Evolutionary conservation across 2,329 filamentous ascomycete genomes (phyloP), one percentile per base, ranked within the genome.

Genomic region (Hypoxylon sp.): DNA sequence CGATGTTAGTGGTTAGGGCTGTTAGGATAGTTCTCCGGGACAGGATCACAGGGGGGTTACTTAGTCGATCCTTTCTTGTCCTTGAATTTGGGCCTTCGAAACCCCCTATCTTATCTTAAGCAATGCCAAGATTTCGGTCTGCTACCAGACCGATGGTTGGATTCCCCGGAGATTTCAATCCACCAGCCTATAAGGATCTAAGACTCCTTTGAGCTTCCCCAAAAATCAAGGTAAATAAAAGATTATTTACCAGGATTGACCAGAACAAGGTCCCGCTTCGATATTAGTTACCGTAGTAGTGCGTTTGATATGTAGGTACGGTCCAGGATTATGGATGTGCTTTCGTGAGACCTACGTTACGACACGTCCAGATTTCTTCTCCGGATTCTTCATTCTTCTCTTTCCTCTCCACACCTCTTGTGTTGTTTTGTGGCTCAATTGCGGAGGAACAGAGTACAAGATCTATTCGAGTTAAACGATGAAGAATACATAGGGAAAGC

Each of bases 271-370:
- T 51, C 52, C 67, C 60, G 64, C 60, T 64, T 61, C 56, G 36
- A 51, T 60, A 65, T 60, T 69, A 65, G 53, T 63, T 63, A 62
- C 57, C 52, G 67, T 67, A 23, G 67, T 65, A 68, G 68, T 64
- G 65, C 62, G 63, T 70, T 68, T 68, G 68, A 68, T 60, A 70
- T 68, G 65, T 68, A 70, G 58, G 53, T 65, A 63, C 65, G 63
- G 46, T 13, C 68, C 30, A 30, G 65, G 67, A 65, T 70, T 53
- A 23, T 50, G 41, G 46, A 50, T 32, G 43, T 36, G 36, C 38
- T 65, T 61, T 56, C 38, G 55, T 68, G 63, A 62, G 63, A 71
- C 65, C 53, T 70, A 59, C 45, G 38, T 52, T 46, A 65, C 55
- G 17, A 60, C 61, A 64, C 61, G 4, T 68, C 51, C 43, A 61